Evolutionary conservation across 176 grass and related monocot genomes (phyloP), one percentile per base, ranked within the genome.

Genomic region (Carex kokanica): DNA sequence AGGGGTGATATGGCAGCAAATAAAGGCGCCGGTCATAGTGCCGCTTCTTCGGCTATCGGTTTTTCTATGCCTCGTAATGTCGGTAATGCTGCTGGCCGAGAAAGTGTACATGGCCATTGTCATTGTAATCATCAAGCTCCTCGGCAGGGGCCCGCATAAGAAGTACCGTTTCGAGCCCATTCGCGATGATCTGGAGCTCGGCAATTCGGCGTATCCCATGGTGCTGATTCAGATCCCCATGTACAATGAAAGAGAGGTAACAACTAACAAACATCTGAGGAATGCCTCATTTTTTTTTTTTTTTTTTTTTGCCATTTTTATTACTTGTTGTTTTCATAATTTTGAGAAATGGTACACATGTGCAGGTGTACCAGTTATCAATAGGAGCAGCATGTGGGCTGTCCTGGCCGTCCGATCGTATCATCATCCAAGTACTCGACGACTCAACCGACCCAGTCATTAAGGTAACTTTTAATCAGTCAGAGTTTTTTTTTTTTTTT

Each of bases 191-290:
- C 58, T 88, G 14, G 94, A 97, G 91, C 40, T 84, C 79, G 91
- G 88, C 54, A 83, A 24, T 81, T 79, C 68, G 5, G 90, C 85
- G 1, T 94, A 89, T 59, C 94, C 94, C 49, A 92, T 89, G 88
- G 94, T 97, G 43, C 90, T 97, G 6, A 78, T 97, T 38, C 94
- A 97, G 86, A 97, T 97, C 85, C 94, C 94, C 62, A 94, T 97
- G 94, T 94, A 89, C 83, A 97, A 97, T 69, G 94, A 97, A 69
- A 91, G 87, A 60, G 94, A 94, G 92, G 94, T 96, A 82, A 73
- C 81, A 21, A 21, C 6, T 96, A 82, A 73, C 81, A 23, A 16
- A 13, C 56, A 36, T 38, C 80, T 25, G 20, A 77, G 57, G 66
- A 78, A 32, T 31, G 65, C 16, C 0, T 23, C 9, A 8, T 7